Evolutionary conservation across 2,329 filamentous ascomycete species (phyloP).

Genomic region (Trichoderma brevicompactum): DNA sequence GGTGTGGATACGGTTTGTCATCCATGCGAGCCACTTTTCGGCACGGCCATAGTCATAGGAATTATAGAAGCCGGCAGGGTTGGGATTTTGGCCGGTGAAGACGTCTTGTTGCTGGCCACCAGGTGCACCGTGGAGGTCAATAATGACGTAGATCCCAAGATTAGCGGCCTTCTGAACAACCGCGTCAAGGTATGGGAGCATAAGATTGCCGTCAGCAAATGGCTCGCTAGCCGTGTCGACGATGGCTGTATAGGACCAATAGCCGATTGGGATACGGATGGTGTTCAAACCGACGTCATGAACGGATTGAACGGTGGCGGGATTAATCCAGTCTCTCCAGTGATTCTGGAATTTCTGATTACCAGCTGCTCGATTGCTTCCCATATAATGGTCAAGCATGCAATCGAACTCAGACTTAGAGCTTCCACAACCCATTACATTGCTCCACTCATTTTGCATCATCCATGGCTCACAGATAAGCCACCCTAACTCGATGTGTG

Average conservation of each 20-base stretch:
- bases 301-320: constrained; percentile 50
- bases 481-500: constrained; percentile 30
- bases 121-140: constrained; percentile 50
- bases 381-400: constrained; percentile 42
- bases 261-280: constrained; percentile 58
- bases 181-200: constrained; percentile 41
- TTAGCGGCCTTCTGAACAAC: constrained; percentile 41
- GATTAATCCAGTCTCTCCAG: constrained; percentile 44
- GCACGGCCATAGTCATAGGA: constrained; percentile 61
- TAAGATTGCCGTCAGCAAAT: constrained; percentile 46
- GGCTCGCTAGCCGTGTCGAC: constrained; percentile 53
- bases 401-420: constrained; percentile 57
- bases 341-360: constrained; percentile 53
- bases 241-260: constrained; percentile 55
- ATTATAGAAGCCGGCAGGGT: constrained; percentile 57
- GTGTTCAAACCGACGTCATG: constrained; percentile 59
- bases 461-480: constrained; percentile 59
- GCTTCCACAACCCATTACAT: constrained; percentile 50
- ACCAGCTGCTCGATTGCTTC: constrained; percentile 43
- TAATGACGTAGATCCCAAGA: constrained; percentile 42
- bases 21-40: constrained; percentile 57
- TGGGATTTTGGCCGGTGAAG: constrained; percentile 48
- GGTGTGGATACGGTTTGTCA: constrained; percentile 57
- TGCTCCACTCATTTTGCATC: constrained; percentile 48
- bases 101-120: constrained; percentile 50